Evolutionary conservation across 1,284 basidiomycete genomes (phyloP).

Genomic region (Papiliotrema flavescens): DNA sequence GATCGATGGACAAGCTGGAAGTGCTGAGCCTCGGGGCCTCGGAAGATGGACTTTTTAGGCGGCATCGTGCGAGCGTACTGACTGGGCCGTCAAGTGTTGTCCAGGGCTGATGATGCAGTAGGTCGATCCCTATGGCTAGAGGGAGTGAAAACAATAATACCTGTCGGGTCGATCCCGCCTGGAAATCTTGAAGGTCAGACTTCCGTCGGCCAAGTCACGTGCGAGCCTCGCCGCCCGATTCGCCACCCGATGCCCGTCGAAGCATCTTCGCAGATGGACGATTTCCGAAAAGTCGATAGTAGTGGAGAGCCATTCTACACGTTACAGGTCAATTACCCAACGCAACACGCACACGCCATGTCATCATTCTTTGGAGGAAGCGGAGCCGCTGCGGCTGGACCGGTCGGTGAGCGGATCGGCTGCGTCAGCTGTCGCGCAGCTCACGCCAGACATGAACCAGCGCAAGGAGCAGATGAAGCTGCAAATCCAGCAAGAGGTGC

Average conservation of each 20-base stretch:
- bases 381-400: neutral
- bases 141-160: neutral
- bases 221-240: neutral
- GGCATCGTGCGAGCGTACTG: conserved; percentile 26
- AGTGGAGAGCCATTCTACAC: neutral
- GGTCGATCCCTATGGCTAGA: no score
- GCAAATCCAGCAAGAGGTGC: conserved; percentile 45
- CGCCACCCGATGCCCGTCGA: neutral
- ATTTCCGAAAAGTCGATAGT: neutral
- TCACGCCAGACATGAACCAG: conserved; percentile 36
- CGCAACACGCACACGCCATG: conserved; percentile 1
- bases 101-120: no score
- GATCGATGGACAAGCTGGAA: conserved; percentile 98
- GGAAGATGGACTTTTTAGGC: conserved; percentile 69
- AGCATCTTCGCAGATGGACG: neutral
- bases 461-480: conserved; percentile 50
- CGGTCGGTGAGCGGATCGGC: neutral
- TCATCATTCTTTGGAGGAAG: conserved; percentile 14
- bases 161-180: neutral
- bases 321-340: neutral
- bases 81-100: no score
- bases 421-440: neutral
- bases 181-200: conserved; percentile 4
- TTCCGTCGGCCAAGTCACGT: no score
- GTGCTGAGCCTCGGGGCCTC: conserved; percentile 80